Conservation (phyloP, 805 yeast genomes). For the Millerago galiae region DNA sequence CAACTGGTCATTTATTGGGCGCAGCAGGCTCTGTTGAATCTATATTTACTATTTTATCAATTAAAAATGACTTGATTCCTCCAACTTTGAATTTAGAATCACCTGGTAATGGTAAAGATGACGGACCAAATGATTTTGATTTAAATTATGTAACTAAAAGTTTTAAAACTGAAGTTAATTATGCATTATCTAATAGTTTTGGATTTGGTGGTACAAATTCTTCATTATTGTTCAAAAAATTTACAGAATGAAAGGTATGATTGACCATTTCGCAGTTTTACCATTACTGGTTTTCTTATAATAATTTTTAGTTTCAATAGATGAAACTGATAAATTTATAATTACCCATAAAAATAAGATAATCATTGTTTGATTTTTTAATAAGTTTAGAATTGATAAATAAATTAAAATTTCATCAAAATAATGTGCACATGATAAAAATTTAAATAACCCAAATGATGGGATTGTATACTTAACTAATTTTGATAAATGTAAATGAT, state of each 20-base stretch:
- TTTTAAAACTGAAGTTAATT: constrained; percentile 34
- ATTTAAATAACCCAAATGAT: constrained; percentile 38
- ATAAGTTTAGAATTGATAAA: constrained; percentile 23
- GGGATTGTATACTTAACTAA: constrained; percentile 43
- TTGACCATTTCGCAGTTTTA: constrained; percentile 25
- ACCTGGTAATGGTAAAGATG: constrained; percentile 43
- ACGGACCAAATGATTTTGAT: constrained; percentile 30
- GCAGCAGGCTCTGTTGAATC: constrained; percentile 96
- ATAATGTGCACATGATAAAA: constrained; percentile 62
- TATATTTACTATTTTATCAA: constrained; percentile 66
- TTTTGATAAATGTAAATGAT: constrained; percentile 21
- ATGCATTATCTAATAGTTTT: constrained; percentile 82
- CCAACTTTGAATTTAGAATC: constrained; percentile 70
- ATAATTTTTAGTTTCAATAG: constrained; percentile 44
- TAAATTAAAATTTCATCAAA: constrained; percentile 60
- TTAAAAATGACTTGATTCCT: constrained; percentile 55
- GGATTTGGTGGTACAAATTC: constrained; percentile 98
- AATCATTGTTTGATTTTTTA: constrained; percentile 15
- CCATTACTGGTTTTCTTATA: constrained; percentile 29
- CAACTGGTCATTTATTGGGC: constrained; percentile 90
- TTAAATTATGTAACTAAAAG: constrained; percentile 51
- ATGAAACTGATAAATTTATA: constrained; percentile 48
- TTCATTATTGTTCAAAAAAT: constrained; percentile 49
- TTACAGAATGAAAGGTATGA: constrained; percentile 32
- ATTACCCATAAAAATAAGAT: constrained; percentile 25